phyloP scores from a whole-genome alignment of 345 rosid species.

The Citrus hindsii region DNA sequence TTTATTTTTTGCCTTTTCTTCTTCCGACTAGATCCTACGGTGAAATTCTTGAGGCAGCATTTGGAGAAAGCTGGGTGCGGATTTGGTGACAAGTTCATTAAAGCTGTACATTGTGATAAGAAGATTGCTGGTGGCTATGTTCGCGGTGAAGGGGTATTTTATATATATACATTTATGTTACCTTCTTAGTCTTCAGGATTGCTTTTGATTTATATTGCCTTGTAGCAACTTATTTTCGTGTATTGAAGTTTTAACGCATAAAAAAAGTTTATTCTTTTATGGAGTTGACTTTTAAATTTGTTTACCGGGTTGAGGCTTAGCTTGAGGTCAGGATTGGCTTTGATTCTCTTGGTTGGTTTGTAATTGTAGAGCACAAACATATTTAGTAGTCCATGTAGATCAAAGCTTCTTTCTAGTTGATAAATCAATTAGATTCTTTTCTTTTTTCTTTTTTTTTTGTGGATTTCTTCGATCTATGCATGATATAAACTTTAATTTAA shows the following conservation, averaged over 20 bases:
- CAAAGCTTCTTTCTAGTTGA: neutral
- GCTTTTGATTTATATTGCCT: neutral
- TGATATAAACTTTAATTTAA: neutral
- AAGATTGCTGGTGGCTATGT: conserved; percentile 60
- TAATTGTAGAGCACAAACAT: neutral
- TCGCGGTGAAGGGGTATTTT: conserved; percentile 62
- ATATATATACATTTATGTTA: neutral
- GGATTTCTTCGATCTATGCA: neutral
- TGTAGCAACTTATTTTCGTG: neutral
- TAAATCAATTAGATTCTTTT: neutral
- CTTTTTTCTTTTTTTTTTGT: neutral
- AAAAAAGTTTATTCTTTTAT: neutral
- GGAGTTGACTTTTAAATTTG: neutral
- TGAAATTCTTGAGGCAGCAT: conserved; percentile 78
- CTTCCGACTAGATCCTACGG: conserved; percentile 57
- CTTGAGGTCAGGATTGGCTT: neutral
- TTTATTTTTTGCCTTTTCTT: neutral
- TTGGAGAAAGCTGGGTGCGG: conserved; percentile 86
- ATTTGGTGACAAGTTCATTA: conserved; percentile 67
- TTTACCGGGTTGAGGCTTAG: neutral
- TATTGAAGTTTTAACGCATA: neutral
- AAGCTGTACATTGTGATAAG: conserved; percentile 57
- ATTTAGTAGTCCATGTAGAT: neutral
- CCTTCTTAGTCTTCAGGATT: neutral
- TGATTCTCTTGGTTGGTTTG: neutral